Evolutionary conservation across 768 basidiomycete species (phyloP).

Genomic region (Tulasnella sp.): DNA sequence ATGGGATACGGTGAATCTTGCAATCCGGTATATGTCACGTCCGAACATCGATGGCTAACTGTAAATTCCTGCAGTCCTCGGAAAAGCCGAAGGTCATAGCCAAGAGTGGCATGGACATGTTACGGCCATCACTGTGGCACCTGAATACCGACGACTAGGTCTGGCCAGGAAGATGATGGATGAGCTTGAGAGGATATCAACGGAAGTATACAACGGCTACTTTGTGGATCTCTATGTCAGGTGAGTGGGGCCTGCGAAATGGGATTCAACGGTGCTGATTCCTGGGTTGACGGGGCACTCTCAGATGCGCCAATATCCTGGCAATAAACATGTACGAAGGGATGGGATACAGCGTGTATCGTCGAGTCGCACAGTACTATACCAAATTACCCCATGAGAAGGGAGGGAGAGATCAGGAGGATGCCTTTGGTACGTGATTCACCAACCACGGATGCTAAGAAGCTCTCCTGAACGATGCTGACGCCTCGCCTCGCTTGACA

Average conservation of each 20-base stretch:
- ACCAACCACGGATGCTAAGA: neutral
- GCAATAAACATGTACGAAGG: constrained; percentile 91
- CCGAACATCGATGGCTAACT: neutral
- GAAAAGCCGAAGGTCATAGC: constrained; percentile 77
- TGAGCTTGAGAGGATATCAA: constrained; percentile 77
- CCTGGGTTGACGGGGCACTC: neutral
- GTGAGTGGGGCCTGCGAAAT: constrained; percentile 1
- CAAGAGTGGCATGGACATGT: constrained; percentile 89
- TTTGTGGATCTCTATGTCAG: constrained; percentile 97
- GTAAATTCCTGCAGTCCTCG: constrained; percentile 54
- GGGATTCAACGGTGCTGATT: constrained; percentile 22
- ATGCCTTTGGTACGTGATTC: constrained; percentile 70
- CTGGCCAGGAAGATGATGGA: constrained; percentile 83
- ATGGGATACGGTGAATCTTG: constrained; percentile 79
- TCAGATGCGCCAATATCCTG: constrained; percentile 60
- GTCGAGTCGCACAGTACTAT: constrained; percentile 86
- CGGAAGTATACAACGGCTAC: constrained; percentile 70
- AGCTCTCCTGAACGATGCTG: constrained; percentile 15
- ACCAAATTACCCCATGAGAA: constrained; percentile 60
- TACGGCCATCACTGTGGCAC: constrained; percentile 90
- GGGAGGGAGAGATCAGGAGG: constrained; percentile 75
- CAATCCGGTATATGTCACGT: too few species aligned
- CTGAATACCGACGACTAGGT: constrained; percentile 80
- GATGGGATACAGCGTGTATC: constrained; percentile 87
- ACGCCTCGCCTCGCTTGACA: constrained; percentile 27